These are phyloP conservation scores for Stephania cephalantha DNA, from an alignment of 164 flowering plant genomes.

Conservation along the genomic window DNA sequence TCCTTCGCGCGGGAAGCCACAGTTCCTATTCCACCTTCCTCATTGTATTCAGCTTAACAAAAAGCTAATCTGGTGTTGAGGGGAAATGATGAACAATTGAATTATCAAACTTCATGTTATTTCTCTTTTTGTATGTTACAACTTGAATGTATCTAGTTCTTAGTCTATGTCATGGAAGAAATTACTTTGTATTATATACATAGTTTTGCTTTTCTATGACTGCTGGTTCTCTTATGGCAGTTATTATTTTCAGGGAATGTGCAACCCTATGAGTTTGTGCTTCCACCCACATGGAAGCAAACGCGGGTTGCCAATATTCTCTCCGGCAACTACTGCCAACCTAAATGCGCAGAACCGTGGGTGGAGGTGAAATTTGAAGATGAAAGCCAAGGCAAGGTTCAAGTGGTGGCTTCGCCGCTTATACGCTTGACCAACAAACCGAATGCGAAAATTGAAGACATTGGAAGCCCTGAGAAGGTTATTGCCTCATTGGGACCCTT, in stretches of 20 bases:
- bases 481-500: conserved; percentile 97
- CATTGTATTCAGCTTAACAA: too few relatives aligned
- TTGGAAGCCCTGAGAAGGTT: conserved; percentile 87
- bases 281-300: conserved; percentile 96
- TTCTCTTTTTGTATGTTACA: too few relatives aligned
- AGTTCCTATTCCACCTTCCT: too few relatives aligned
- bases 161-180: too few relatives aligned
- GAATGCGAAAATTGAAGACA: conserved; percentile 82
- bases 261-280: conserved; percentile 78
- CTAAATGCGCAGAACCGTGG: conserved; percentile 99
- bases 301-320: conserved; percentile 76
- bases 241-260: conserved; percentile 70
- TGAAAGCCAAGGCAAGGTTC: conserved; percentile 87
- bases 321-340: conserved; percentile 97
- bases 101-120: too few relatives aligned
- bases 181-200: too few relatives aligned
- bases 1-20: too few relatives aligned
- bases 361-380: conserved; percentile 94
- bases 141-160: too few relatives aligned
- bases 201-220: too few relatives aligned
- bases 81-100: too few relatives aligned
- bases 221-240: too few relatives aligned
- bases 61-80: too few relatives aligned
- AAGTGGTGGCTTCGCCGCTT: conserved; percentile 89
- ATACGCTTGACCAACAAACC: conserved; percentile 88